Percentiles rank a stretch among this genome's conserved stretches.
These are phyloP conservation scores for Gossypium sturtianum DNA, from an alignment of 345 rosid genomes.

Conservation along the genomic window DNA sequence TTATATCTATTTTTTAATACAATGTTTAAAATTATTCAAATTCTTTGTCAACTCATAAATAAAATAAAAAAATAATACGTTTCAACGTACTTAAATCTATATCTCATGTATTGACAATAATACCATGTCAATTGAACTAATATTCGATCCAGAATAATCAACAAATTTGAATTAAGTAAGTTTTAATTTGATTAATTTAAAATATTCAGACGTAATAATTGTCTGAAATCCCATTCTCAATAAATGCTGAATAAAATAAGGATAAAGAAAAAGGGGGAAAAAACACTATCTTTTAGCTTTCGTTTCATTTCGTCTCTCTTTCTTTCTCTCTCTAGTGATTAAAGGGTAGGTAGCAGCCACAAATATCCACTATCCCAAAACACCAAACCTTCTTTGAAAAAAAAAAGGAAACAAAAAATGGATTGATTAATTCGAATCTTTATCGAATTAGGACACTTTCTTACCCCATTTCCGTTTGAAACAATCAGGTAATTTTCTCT, in stretches of 20 bases:
- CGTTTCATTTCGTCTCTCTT: background rate
- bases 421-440: constrained; percentile 5
- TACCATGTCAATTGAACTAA: fast-evolving
- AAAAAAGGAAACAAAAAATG: too few relatives aligned
- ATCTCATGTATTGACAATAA: too few relatives aligned
- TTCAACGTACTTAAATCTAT: fast-evolving
- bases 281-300: too few relatives aligned
- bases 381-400: background rate
- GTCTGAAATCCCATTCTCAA: too few relatives aligned
- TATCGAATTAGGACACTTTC: constrained; percentile 5
- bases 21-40: fast-evolving
- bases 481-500: constrained; percentile 13
- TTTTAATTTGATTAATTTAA: too few relatives aligned
- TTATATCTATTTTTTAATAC: too few relatives aligned
- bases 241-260: too few relatives aligned
- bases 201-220: too few relatives aligned
- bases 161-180: too few relatives aligned
- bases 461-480: constrained; percentile 3
- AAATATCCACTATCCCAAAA: constrained; percentile 16
- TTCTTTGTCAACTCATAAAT: fast-evolving
- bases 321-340: background rate
- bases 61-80: fast-evolving
- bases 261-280: too few relatives aligned
- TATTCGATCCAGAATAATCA: fast-evolving
- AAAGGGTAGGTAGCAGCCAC: constrained; percentile 30